Conservation (phyloP, 2,329 filamentous ascomycete species). For the Penicillium aurantiogriseum region DNA sequence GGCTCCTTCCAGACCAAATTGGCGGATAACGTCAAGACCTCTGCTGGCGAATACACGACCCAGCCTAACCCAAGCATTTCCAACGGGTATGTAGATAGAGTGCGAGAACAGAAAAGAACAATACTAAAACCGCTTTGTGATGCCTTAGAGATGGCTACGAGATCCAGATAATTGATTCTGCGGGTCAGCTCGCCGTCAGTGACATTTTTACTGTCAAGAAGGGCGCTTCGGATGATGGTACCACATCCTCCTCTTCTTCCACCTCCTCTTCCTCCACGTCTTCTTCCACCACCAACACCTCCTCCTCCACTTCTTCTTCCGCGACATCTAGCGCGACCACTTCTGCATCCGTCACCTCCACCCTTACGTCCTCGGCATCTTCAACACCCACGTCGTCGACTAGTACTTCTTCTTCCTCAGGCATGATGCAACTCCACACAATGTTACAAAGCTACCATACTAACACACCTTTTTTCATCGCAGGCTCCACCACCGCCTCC, state of each 20-base stretch:
- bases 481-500: background rate
- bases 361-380: background rate
- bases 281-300: background rate
- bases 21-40: constrained; percentile 13
- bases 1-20: constrained; percentile 16
- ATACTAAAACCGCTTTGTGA: background rate
- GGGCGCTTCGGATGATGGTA: constrained; percentile 10
- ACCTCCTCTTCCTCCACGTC: background rate
- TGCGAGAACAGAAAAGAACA: background rate
- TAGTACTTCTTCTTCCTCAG: constrained; percentile 7
- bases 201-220: constrained; percentile 9
- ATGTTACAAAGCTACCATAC: background rate
- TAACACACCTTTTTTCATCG: background rate
- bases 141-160: constrained; percentile 8
- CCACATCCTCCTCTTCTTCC: constrained; percentile 4
- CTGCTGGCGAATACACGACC: constrained; percentile 12
- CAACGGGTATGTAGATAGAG: constrained; percentile 8
- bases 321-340: background rate
- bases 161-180: constrained; percentile 14
- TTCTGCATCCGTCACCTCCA: background rate
- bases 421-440: constrained; percentile 9
- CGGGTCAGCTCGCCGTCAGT: constrained; percentile 11
- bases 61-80: constrained; percentile 15
- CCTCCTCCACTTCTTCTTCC: background rate
- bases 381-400: constrained; percentile 2